phyloP scores from a whole-genome alignment of 768 basidiomycete genomes.

The Lentinula detonsa region DNA sequence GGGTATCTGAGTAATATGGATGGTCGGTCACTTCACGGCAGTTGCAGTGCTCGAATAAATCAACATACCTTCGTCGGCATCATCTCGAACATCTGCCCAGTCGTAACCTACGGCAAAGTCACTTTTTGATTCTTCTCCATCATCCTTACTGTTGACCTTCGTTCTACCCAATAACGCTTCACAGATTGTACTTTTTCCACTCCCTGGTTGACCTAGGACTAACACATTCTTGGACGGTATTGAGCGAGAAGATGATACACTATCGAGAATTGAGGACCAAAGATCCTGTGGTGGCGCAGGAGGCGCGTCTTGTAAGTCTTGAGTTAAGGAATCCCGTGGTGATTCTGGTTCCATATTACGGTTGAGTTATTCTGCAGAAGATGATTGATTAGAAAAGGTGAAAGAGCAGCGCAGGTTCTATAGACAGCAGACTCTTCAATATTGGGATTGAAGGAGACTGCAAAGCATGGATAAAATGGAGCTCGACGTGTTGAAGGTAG shows the following conservation, averaged over 20 bases:
- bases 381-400: neutral
- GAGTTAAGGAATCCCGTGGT: neutral
- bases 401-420: neutral
- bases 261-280: constrained; percentile 91
- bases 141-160: constrained; percentile 33
- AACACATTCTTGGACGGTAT: constrained; percentile 86
- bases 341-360: neutral
- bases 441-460: no score
- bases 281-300: constrained; percentile 62
- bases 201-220: constrained; percentile 71
- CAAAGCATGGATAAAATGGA: no score
- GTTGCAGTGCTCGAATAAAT: neutral
- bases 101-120: constrained; percentile 92
- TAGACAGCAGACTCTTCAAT: no score
- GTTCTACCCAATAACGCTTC: constrained; percentile 68
- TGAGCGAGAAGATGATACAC: constrained; percentile 73
- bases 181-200: constrained; percentile 74
- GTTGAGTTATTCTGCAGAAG: neutral
- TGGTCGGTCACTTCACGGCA: neutral
- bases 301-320: neutral
- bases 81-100: constrained; percentile 86
- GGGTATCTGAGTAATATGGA: constrained; percentile 50
- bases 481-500: no score
- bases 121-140: constrained; percentile 20
- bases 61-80: constrained; percentile 84